These are phyloP conservation scores for Ganoderma lingzhi DNA, from an alignment of 1,284 basidiomycete species.

Conservation along the genomic window DNA sequence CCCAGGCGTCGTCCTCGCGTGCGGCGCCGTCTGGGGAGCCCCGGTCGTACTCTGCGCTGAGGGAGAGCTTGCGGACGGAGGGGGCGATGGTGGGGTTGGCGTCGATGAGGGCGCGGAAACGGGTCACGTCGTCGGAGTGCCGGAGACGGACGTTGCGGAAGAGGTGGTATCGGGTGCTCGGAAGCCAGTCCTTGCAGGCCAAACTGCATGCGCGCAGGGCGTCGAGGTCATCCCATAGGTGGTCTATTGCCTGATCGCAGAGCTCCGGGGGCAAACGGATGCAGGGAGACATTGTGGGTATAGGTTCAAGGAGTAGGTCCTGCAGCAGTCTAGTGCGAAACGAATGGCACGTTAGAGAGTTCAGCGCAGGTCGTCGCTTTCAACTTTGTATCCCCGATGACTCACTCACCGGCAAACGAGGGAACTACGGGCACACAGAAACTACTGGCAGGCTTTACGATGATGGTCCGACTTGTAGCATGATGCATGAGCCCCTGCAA, in stretches of 20 bases:
- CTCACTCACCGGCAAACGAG: not conserved
- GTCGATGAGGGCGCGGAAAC: conserved; percentile 35
- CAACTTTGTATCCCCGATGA: not conserved
- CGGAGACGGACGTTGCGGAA: conserved; percentile 42
- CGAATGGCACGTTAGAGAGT: not conserved
- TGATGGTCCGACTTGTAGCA: not conserved
- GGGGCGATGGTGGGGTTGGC: conserved; percentile 36
- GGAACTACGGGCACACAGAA: not conserved
- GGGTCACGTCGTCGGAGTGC: conserved; percentile 35
- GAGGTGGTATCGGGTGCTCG: conserved; percentile 42
- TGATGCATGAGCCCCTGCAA: not conserved
- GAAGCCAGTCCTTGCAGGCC: conserved; percentile 37
- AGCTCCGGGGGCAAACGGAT: conserved; percentile 39
- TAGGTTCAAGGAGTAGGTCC: not conserved
- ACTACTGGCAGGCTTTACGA: no score
- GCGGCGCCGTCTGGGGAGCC: conserved; percentile 32
- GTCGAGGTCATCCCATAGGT: conserved; percentile 41
- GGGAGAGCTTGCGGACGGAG: conserved; percentile 40
- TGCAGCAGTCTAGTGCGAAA: not conserved
- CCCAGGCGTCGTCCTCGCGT: conserved; percentile 41
- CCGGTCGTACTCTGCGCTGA: conserved; percentile 38
- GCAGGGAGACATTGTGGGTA: conserved; percentile 25
- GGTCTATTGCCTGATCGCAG: conserved; percentile 42
- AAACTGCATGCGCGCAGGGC: conserved; percentile 41
- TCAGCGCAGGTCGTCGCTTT: no score